Conservation (phyloP, 306 rosid genomes). For the Lotus japonicus region DNA sequence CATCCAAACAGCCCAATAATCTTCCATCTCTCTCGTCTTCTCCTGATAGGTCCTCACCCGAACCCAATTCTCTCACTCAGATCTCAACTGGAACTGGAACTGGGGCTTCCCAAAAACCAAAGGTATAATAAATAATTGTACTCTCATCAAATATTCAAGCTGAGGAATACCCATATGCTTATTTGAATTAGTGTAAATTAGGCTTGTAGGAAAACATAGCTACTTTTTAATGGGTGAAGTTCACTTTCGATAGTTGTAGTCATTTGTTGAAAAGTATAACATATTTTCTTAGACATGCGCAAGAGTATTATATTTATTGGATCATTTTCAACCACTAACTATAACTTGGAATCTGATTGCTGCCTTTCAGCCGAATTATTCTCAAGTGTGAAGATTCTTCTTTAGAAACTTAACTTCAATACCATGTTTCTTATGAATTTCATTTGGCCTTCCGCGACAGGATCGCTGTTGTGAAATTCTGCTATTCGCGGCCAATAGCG, state of each 20-base stretch:
- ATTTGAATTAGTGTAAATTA: background rate
- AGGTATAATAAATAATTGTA: constrained; percentile 36
- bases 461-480: no score
- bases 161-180: background rate
- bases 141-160: background rate
- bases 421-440: background rate
- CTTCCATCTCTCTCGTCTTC: constrained; percentile 20
- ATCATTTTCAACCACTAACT: background rate
- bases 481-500: no score
- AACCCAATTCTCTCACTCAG: constrained; percentile 34
- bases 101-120: constrained; percentile 29
- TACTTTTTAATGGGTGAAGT: background rate
- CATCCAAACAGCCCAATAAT: constrained; percentile 13
- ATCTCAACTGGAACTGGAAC: constrained; percentile 25
- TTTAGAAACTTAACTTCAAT: background rate
- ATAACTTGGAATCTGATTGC: background rate
- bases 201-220: background rate
- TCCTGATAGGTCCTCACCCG: constrained; percentile 20
- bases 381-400: background rate
- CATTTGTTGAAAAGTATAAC: background rate
- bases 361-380: background rate
- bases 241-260: no score
- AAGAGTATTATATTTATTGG: background rate
- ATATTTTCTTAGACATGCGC: background rate
- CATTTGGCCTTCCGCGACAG: background rate